These are phyloP conservation scores for Heracleum sosnowskyi DNA, from an alignment of 129 eudicot genomes.

Conservation along the genomic window DNA sequence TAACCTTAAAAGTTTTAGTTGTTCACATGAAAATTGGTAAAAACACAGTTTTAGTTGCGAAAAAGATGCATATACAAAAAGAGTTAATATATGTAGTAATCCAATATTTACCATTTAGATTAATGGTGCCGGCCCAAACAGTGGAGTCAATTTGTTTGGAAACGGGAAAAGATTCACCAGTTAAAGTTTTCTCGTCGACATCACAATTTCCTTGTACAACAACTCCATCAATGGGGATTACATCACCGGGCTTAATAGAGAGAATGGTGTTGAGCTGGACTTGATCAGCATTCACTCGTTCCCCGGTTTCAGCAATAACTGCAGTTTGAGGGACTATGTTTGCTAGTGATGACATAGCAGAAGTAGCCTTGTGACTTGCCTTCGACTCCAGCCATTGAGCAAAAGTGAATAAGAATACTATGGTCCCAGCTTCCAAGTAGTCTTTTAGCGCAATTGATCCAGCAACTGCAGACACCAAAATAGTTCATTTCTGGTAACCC, in stretches of 20 bases:
- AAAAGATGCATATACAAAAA: neutral
- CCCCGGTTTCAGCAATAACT: slow-evolving; percentile 61
- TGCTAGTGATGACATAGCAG: slow-evolving; percentile 69
- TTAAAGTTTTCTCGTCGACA: slow-evolving; percentile 76
- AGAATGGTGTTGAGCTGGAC: slow-evolving; percentile 61
- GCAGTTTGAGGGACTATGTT: slow-evolving; percentile 82
- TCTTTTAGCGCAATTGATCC: slow-evolving; percentile 52
- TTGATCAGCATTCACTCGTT: slow-evolving; percentile 51
- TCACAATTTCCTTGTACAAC: slow-evolving; percentile 79
- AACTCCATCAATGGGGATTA: slow-evolving; percentile 78
- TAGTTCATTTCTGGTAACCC: neutral
- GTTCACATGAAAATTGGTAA: neutral
- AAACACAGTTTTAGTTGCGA: neutral
- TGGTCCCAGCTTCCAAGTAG: slow-evolving; percentile 74
- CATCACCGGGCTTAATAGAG: slow-evolving; percentile 78
- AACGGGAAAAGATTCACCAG: slow-evolving; percentile 90
- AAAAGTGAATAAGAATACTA: slow-evolving; percentile 56
- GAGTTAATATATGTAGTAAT: neutral
- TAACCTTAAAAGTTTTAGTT: slow-evolving; percentile 46
- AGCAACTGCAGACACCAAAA: slow-evolving; percentile 32
- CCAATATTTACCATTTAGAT: slow-evolving; percentile 54
- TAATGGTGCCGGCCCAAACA: slow-evolving; percentile 95
- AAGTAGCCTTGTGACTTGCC: slow-evolving; percentile 72
- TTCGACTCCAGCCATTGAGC: slow-evolving; percentile 74
- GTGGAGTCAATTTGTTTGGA: slow-evolving; percentile 57